Evolutionary conservation across 805 yeast species (phyloP), one percentile per base, ranked within the genome.

Genomic region (Lachancea nothofagi): DNA sequence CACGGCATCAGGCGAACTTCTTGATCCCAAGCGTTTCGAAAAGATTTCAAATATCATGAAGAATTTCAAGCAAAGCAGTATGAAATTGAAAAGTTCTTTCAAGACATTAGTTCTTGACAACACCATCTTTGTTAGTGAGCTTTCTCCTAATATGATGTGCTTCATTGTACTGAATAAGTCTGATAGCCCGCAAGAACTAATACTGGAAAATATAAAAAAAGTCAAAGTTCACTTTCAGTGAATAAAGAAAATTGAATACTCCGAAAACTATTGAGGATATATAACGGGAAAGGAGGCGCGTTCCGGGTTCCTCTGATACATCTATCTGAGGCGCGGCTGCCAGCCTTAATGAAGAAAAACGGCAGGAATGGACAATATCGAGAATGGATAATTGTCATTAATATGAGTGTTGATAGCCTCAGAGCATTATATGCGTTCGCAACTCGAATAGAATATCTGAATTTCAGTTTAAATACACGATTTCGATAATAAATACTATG

Each of bases 1-100:
- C 40, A 50, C 55, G 7, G 54, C 53, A 6, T 43, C 34, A 20
- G 51, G 48, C 19, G 50, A 45, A 26, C 18, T 47, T 7, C 69
- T 88, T 39, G 97, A 90, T 54, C 96, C 97, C 5, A 87, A 90
- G 52, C 69, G 97, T 52, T 90, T 89, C 55, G 97, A 90, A 57
- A 90, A 89, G 58, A 88, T 90, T 18, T 83, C 95, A 18, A 89
- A 87, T 59, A 88, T 90, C 43, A 86, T 90, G 70, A 90, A 90
- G 57, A 87, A 95, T 19, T 90, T 85, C 64, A 88, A 93, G 55
- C 97, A 90, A 62, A 83, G 94, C 49, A 87, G 93, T 31, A 78
- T 84, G 37, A 89, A 87, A 59, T 70, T 90, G 54, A 75, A 95
- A 55, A 77, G 96, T 4, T 89, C 86, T 51, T 86, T 90, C 61